These are phyloP conservation scores for Colletotrichum sp. DNA, from an alignment of 2,329 filamentous ascomycete species.

Conservation along the genomic window DNA sequence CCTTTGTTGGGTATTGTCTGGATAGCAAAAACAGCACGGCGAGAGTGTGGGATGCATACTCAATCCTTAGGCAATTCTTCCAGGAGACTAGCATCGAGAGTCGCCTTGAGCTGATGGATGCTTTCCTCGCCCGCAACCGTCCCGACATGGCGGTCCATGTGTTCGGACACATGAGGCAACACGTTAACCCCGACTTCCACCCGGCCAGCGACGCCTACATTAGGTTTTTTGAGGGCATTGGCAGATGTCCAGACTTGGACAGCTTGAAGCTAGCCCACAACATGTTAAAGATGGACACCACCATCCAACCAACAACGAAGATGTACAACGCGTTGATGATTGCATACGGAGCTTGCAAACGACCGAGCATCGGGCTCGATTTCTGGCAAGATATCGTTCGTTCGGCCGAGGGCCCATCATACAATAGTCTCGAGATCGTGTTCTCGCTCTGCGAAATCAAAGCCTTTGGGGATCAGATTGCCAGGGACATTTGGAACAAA, in stretches of 20 bases:
- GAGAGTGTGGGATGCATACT: slow-evolving; percentile 67
- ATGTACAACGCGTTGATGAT: slow-evolving; percentile 88
- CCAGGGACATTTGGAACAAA: slow-evolving; percentile 73
- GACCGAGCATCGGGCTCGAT: slow-evolving; percentile 69
- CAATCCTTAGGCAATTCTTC: slow-evolving; percentile 69
- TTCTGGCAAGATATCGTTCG: slow-evolving; percentile 87
- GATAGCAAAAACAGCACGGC: slow-evolving; percentile 66
- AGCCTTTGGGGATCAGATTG: slow-evolving; percentile 60
- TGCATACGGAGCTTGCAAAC: slow-evolving; percentile 75
- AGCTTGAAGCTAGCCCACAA: slow-evolving; percentile 82
- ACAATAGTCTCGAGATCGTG: slow-evolving; percentile 78
- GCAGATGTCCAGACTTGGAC: slow-evolving; percentile 48
- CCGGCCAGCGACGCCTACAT: slow-evolving; percentile 80
- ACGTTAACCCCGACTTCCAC: slow-evolving; percentile 64
- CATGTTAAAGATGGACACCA: slow-evolving; percentile 91
- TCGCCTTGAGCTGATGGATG: slow-evolving; percentile 77
- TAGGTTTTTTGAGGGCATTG: slow-evolving; percentile 77
- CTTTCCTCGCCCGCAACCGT: slow-evolving; percentile 78
- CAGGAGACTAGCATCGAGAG: slow-evolving; percentile 67
- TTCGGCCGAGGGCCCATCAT: slow-evolving; percentile 84
- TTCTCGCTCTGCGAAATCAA: slow-evolving; percentile 77
- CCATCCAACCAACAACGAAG: slow-evolving; percentile 75
- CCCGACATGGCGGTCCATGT: slow-evolving; percentile 85
- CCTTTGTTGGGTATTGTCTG: slow-evolving; percentile 71
- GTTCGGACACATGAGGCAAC: slow-evolving; percentile 93